These are phyloP conservation scores for Cyberlindnera maclurae DNA, from an alignment of 805 yeast species.

Conservation along the genomic window DNA sequence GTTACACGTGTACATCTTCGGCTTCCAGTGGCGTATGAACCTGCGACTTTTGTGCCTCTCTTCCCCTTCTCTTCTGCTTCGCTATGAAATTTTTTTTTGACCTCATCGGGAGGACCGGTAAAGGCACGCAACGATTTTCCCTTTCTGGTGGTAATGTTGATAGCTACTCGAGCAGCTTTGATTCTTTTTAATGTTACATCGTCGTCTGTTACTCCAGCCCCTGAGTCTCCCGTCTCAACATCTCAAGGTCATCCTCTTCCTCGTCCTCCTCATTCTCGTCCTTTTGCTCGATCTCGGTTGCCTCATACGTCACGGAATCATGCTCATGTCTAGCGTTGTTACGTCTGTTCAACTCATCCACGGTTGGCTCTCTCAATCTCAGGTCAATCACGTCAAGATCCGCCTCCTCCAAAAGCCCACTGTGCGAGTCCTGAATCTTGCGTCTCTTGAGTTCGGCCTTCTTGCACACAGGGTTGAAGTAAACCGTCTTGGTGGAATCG, in stretches of 20 bases:
- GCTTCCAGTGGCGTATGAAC: neutral
- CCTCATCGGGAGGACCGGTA: slow-evolving; percentile 4
- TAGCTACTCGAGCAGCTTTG: too few relatives aligned
- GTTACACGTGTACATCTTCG: slow-evolving; percentile 59
- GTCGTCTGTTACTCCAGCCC: neutral
- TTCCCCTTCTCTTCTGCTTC: neutral
- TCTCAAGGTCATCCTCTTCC: slow-evolving; percentile 21
- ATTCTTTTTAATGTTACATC: neutral
- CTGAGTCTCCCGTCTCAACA: slow-evolving; percentile 7
- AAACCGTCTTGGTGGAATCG: slow-evolving; percentile 49
- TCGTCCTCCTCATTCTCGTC: slow-evolving; percentile 24
- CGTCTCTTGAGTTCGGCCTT: slow-evolving; percentile 79
- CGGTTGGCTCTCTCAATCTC: slow-evolving; percentile 64
- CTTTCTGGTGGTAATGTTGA: too few relatives aligned
- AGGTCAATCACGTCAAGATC: slow-evolving; percentile 58
- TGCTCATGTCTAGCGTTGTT: slow-evolving; percentile 61
- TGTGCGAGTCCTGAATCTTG: slow-evolving; percentile 49
- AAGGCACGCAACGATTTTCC: neutral
- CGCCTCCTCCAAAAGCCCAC: slow-evolving; percentile 46
- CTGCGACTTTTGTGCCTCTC: neutral
- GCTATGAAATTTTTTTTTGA: slow-evolving; percentile 4
- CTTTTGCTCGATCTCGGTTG: slow-evolving; percentile 33
- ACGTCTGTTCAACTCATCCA: slow-evolving; percentile 58
- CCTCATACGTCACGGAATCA: slow-evolving; percentile 76
- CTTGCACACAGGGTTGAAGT: slow-evolving; percentile 72